A percentile compares a stretch with the other conserved stretches of the same genome.
phyloP scores from a whole-genome alignment of 306 rosid genomes.

The Prunus salicina region DNA sequence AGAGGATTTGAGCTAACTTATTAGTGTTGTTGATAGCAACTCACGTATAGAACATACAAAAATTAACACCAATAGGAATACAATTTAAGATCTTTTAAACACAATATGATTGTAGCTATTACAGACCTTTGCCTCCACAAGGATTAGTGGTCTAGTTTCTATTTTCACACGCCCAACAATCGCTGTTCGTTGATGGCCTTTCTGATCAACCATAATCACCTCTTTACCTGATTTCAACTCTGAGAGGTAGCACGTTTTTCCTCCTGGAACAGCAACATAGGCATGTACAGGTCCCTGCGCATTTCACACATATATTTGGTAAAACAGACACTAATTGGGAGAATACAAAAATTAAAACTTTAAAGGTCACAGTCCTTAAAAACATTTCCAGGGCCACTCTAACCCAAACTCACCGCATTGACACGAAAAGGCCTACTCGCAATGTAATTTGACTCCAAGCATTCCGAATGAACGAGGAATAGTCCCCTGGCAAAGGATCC shows the following conservation, averaged over 20 bases:
- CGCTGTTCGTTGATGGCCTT: conserved; percentile 65
- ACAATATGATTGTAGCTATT: too few species aligned
- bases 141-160: conserved; percentile 76
- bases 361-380: neutral
- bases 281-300: conserved; percentile 82
- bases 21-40: too few species aligned
- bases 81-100: neutral
- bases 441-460: conserved; percentile 88
- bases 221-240: conserved; percentile 83
- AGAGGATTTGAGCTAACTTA: too few species aligned
- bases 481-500: conserved; percentile 93
- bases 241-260: conserved; percentile 78
- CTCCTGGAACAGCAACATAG: conserved; percentile 84
- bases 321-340: neutral
- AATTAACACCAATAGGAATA: neutral
- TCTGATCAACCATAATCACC: conserved; percentile 75
- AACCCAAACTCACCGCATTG: conserved; percentile 66
- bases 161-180: conserved; percentile 87
- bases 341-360: neutral
- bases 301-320: conserved; percentile 2
- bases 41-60: neutral
- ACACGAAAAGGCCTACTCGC: conserved; percentile 95
- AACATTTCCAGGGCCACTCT: neutral
- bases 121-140: conserved; percentile 86
- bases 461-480: conserved; percentile 88